phyloP scores from a whole-genome alignment of 139 green algal genomes.

The Diplosphaera chodatii region DNA sequence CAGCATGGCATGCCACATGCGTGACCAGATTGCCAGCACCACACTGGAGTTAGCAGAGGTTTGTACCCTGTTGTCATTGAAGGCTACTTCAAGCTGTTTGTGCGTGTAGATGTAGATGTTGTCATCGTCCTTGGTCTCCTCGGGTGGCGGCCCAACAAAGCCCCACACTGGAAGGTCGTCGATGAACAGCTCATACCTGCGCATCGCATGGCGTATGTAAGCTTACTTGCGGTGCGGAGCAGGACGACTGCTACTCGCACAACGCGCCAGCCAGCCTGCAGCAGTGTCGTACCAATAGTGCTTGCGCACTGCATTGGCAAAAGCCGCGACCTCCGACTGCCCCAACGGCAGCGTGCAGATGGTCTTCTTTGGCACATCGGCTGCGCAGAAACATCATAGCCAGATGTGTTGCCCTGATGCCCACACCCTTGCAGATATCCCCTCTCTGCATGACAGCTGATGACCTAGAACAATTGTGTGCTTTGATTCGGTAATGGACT shows the following conservation, averaged over 20 bases:
- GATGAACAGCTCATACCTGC: slow-evolving; percentile 91
- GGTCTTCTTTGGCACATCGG: slow-evolving; percentile 52
- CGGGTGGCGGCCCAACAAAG: slow-evolving; percentile 71
- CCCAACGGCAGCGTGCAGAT: slow-evolving; percentile 73
- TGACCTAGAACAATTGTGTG: too few relatives aligned
- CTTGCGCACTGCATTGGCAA: slow-evolving; percentile 66
- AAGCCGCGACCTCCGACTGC: slow-evolving; percentile 49
- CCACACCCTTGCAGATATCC: too few relatives aligned
- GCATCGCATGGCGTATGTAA: too few relatives aligned
- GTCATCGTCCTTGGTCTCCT: slow-evolving; percentile 35
- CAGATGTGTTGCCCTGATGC: too few relatives aligned
- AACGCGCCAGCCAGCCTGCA: too few relatives aligned
- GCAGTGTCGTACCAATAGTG: slow-evolving; percentile 62
- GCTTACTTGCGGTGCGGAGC: too few relatives aligned
- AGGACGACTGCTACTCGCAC: too few relatives aligned
- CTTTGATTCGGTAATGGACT: background rate
- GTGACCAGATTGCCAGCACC: too few relatives aligned
- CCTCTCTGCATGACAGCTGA: too few relatives aligned
- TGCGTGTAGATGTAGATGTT: slow-evolving; percentile 87
- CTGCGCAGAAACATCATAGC: slow-evolving; percentile 8
- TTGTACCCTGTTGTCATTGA: slow-evolving; percentile 81
- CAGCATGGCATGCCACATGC: too few relatives aligned
- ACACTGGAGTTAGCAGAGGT: too few relatives aligned
- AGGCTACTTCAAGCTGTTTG: too few relatives aligned
- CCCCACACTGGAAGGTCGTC: slow-evolving; percentile 94